Evolutionary conservation across 345 rosid species (phyloP).

Genomic region (Ailanthus altissimus): DNA sequence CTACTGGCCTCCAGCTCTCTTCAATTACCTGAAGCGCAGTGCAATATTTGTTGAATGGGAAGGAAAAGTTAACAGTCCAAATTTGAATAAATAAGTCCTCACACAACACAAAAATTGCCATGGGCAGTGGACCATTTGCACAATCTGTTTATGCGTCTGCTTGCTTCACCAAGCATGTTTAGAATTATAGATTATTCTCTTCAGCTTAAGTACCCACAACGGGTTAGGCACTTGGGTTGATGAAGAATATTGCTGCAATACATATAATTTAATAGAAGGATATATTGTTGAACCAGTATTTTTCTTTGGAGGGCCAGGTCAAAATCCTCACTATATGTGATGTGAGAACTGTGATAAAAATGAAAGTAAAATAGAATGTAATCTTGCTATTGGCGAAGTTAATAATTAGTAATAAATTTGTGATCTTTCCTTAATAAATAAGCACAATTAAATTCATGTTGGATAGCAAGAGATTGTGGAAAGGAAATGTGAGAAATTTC

Average conservation of each 20-base stretch:
- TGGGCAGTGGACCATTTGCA: too few species aligned
- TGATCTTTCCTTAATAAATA: neutral
- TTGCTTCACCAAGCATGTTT: conserved; percentile 9
- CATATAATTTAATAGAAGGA: conserved; percentile 13
- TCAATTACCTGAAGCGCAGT: conserved; percentile 29
- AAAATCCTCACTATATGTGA: conserved; percentile 22
- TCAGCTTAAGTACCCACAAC: conserved; percentile 34
- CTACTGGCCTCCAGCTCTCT: conserved; percentile 43
- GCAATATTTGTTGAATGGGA: conserved; percentile 53
- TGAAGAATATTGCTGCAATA: conserved; percentile 34
- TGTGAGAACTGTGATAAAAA: conserved; percentile 9
- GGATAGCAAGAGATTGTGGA: neutral
- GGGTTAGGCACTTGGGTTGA: conserved; percentile 23
- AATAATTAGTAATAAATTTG: neutral
- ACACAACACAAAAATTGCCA: too few species aligned
- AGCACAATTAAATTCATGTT: neutral
- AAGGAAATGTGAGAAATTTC: too few species aligned
- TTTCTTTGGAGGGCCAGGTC: conserved; percentile 53
- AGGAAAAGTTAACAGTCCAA: conserved; percentile 47
- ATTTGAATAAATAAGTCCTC: conserved; percentile 15
- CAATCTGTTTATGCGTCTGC: too few species aligned
- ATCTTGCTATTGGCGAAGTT: neutral
- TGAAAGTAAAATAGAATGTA: neutral
- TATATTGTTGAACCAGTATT: conserved; percentile 28
- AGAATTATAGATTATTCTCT: conserved; percentile 43